Evolutionary conservation across 2,329 filamentous ascomycete species (phyloP), one percentile per base, ranked within the genome.

Genomic region (Pseudogymnoascus destructans): DNA sequence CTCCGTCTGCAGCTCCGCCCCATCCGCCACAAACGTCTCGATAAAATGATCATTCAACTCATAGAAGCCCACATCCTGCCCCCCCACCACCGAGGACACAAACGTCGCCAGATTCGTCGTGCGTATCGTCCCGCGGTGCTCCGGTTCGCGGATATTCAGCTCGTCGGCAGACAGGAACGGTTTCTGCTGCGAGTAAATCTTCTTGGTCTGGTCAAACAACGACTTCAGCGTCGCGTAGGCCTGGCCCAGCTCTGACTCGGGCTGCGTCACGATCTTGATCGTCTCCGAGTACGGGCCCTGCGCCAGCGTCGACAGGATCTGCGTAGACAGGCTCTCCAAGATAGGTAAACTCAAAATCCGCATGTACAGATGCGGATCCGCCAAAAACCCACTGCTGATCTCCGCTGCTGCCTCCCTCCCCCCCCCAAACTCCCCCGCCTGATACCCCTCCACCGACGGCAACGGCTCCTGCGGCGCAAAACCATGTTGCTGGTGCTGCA

Each of bases 31-130:
- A 65, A 85, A 85, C 0, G 80, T 80, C 46, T 84, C 77, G 21
- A 85, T 72, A 65, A 85, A 85, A 63, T 78, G 74, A 46, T 82
- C 77, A 64, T 85, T 81, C 42, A 85, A 70, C 61, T 84, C 79
- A 55, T 77, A 79, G 63, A 85, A 84, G 8, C 79, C 79, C 60
- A 85, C 79, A 66, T 83, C 80, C 63, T 81, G 78, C 13, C 80
- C 79, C n/a, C 76, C 77, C 64, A 86, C 82, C 23, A 85, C 77
- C 61, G 78, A 80, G 0, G 79, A 80, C 25, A 83, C 77, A 65
- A 84, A 85, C 0, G 81, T 83, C 9, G 82, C 82, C 55, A 84
- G 72, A 63, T 86, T 86, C 38, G 81, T 80, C 66, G 80, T 84
- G 58, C 80, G 75, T 58, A 85, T 79, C 49, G 78, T 78, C 59